Evolutionary conservation across 2,329 filamentous ascomycete genomes (phyloP), one percentile per base, ranked within the genome.

Genomic region (Cercospora sojina): DNA sequence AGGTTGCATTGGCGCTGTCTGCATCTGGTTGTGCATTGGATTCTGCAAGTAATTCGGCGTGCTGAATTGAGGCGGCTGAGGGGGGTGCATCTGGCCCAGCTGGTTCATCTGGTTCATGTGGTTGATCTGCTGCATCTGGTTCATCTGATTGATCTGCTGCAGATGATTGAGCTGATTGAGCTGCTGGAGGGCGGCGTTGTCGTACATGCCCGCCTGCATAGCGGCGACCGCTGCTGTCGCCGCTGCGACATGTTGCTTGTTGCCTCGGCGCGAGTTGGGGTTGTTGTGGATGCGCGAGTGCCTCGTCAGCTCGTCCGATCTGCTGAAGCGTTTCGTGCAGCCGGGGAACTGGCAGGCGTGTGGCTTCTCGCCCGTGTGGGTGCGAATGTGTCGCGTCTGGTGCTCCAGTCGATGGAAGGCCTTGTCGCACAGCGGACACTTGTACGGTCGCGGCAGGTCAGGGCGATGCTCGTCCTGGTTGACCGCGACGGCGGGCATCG

Each of bases 211-310:
- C 49, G 79, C 81, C 57, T 80, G 78, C 20, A 83, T 80, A 13
- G 85, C 83, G 2, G 83, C 84, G 1, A 84, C 84, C 3, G 84
- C 83, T 9, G 86, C 84, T 13, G 84, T 83, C 12, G 85, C 84
- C n/a, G 86, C 86, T 63, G 86, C 82, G 67, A 85, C 84, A 77
- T 88, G 84, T 67, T 88, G 88, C 84, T 97, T 97, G 85, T 96
- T 96, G 72, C 92, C 93, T 77, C 94, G 86, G 77, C 95, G 87
- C 65, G 93, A 97, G 85, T 98, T 98, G 66, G 95, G 94, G 82
- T 98, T 99, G 87, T 92, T 97, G 87, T 99, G 94, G 83, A 99
- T 99, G 79, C 94, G 88, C 78, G 94, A 97, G 82, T 99, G 94
- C 68, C 94, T 90, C 69, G 95, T 99, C 73, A 99, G 85, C 82